Evolutionary conservation across 148 eudicot genomes (phyloP), one percentile per base, ranked within the genome.

Genomic region (Diospyros kaki): DNA sequence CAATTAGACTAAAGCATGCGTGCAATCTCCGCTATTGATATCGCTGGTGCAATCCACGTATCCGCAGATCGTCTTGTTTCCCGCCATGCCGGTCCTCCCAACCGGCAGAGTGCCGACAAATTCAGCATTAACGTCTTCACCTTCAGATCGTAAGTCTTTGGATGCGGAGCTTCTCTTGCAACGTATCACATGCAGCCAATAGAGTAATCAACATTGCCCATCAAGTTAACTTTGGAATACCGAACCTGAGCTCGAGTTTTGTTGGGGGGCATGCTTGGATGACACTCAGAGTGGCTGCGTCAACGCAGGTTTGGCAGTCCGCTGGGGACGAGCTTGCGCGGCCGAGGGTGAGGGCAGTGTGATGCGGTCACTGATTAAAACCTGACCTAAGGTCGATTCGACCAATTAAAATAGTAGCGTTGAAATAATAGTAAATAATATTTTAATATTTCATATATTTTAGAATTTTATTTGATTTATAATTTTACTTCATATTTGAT

Each of bases 31-130:
- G 5, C 76, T 59, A 48, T 41, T 39, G 6, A 73, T 15, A 61
- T 73, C 76, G 3, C 76, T 9, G 2, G 76, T 73, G 66, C 76
- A 73, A 38, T 73, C 76, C 0, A 73, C 68, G n/a, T 73, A 73
- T 1, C 76, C 76, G 15, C 62, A 73, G 67, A 61, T 61, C 6
- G 1, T 73, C n/a, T 5, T 1, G 6, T 39, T 14, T 2, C 6
- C 9, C 2, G 8, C 2, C 38, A 48, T 5, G 1, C 15, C 3
- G 38, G 76, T 73, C 46, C 46, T 73, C 58, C 76, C 68, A 8
- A 6, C 76, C 68, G 3, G 59, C 76, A 11, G 28, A 2, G 38
- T 48, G 9, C 17, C 17, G 68, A 62, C 14, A 73, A 54, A 28
- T 73, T 73, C 58, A 5, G 54, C 17, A 61, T 11, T 15, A 73